Percentiles rank a stretch among this genome's conserved stretches.
phyloP scores from a whole-genome alignment of 2,329 filamentous ascomycete genomes.

The Fusarium pininemorale region DNA sequence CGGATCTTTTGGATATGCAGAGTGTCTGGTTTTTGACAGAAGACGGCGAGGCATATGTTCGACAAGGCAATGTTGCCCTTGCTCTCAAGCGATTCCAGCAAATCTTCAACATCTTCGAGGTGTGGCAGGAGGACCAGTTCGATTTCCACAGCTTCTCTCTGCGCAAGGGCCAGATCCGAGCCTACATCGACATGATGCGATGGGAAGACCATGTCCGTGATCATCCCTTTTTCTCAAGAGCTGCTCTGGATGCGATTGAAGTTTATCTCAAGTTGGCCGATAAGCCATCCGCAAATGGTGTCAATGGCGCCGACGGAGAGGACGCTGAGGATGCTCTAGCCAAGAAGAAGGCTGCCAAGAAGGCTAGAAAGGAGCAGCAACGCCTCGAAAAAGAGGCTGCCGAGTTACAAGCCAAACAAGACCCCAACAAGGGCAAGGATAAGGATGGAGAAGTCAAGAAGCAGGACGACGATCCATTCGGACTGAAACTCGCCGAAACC shows the following conservation, averaged over 20 bases:
- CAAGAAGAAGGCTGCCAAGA: conserved; percentile 88
- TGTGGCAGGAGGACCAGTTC: conserved; percentile 98
- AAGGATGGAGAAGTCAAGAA: conserved; percentile 78
- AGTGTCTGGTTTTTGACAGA: conserved; percentile 97
- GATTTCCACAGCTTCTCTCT: conserved; percentile 98
- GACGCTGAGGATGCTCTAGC: conserved; percentile 69
- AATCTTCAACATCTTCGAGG: conserved; percentile 91
- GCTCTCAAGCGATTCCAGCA: conserved; percentile 93
- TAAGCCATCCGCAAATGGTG: conserved; percentile 72
- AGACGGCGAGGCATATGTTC: conserved; percentile 88
- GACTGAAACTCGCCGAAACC: conserved; percentile 81
- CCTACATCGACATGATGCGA: conserved; percentile 94
- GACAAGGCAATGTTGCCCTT: conserved; percentile 82
- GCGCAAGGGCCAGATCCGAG: conserved; percentile 93
- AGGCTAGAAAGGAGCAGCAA: conserved; percentile 79
- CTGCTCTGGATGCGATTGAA: conserved; percentile 81
- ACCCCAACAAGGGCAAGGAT: conserved; percentile 76
- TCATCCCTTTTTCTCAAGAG: conserved; percentile 90
- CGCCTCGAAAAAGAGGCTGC: conserved; percentile 78
- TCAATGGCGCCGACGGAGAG: conserved; percentile 64
- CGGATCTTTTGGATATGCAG: conserved; percentile 97
- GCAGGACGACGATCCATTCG: conserved; percentile 88
- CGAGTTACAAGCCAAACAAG: conserved; percentile 80
- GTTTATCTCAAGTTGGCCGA: conserved; percentile 85
- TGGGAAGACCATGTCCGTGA: conserved; percentile 94